A percentile compares a stretch with the other conserved stretches of the same genome.
These are phyloP conservation scores for Annulohypoxylon stygium DNA, from an alignment of 495 filamentous ascomycete genomes.

Conservation along the genomic window DNA sequence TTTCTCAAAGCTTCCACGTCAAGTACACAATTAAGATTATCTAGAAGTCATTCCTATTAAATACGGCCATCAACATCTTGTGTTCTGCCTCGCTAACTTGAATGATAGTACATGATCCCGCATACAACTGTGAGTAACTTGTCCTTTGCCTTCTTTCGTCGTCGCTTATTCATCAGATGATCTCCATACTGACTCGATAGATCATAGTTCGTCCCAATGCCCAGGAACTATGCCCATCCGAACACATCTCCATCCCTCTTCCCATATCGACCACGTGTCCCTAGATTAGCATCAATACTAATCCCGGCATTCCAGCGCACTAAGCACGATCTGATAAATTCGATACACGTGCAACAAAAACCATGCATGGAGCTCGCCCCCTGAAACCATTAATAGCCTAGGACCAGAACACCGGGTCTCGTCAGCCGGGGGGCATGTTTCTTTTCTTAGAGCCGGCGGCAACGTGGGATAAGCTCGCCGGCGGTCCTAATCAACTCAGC, in stretches of 20 bases:
- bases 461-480: constrained; percentile 35
- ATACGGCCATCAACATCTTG: no score
- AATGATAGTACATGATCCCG: no score
- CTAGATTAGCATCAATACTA: constrained; percentile 10
- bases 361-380: constrained; percentile 4
- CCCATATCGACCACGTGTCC: constrained; percentile 26
- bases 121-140: no score
- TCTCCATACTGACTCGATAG: not conserved
- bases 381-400: constrained; percentile 34
- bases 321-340: constrained; percentile 6
- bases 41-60: not conserved
- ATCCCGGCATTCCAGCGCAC: not conserved
- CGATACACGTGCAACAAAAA: constrained; percentile 6
- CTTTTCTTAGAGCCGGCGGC: constrained; percentile 34
- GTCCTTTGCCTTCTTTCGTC: not conserved
- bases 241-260: not conserved
- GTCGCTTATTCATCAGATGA: not conserved
- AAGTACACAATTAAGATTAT: not conserved
- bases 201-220: not conserved
- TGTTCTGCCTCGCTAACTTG: no score
- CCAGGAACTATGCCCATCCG: not conserved
- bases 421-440: constrained; percentile 6
- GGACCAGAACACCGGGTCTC: constrained; percentile 33
- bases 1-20: no score
- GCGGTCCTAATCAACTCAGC: constrained; percentile 30